These are phyloP conservation scores for Lecanosticta acicola DNA, from an alignment of 2,329 filamentous ascomycete genomes.

Conservation along the genomic window DNA sequence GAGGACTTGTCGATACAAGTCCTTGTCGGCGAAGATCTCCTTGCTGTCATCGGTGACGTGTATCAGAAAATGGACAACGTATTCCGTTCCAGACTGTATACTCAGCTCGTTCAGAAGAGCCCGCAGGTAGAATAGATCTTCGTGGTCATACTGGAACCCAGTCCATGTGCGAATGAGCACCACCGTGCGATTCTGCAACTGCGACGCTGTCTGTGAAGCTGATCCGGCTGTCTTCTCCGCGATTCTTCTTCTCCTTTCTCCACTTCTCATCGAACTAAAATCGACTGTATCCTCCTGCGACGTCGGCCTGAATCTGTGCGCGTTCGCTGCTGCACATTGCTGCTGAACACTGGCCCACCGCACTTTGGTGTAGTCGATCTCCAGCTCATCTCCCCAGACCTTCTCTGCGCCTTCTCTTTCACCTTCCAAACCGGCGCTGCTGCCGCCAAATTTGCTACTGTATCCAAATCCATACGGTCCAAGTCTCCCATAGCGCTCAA, in stretches of 20 bases:
- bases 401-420: slow-evolving; percentile 73
- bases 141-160: slow-evolving; percentile 69
- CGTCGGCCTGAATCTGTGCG: slow-evolving; percentile 56
- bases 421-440: slow-evolving; percentile 78
- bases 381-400: slow-evolving; percentile 65
- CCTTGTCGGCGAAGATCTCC: slow-evolving; percentile 75
- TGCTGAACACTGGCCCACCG: slow-evolving; percentile 75
- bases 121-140: slow-evolving; percentile 76
- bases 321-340: slow-evolving; percentile 66
- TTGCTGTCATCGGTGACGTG: slow-evolving; percentile 75
- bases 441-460: slow-evolving; percentile 68
- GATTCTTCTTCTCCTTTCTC: slow-evolving; percentile 27
- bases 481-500: slow-evolving; percentile 82
- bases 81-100: slow-evolving; percentile 73
- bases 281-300: slow-evolving; percentile 30
- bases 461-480: slow-evolving; percentile 91
- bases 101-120: slow-evolving; percentile 74
- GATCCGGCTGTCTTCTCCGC: not conserved
- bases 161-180: slow-evolving; percentile 79
- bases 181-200: slow-evolving; percentile 3
- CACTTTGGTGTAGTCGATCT: slow-evolving; percentile 70
- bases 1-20: slow-evolving; percentile 63
- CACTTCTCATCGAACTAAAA: slow-evolving; percentile 38
- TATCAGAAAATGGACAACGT: slow-evolving; percentile 74
- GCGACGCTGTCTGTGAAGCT: slow-evolving; percentile 10